Conservation (phyloP, 169 alveolate species). For the Plasmodium reichenowi region DNA sequence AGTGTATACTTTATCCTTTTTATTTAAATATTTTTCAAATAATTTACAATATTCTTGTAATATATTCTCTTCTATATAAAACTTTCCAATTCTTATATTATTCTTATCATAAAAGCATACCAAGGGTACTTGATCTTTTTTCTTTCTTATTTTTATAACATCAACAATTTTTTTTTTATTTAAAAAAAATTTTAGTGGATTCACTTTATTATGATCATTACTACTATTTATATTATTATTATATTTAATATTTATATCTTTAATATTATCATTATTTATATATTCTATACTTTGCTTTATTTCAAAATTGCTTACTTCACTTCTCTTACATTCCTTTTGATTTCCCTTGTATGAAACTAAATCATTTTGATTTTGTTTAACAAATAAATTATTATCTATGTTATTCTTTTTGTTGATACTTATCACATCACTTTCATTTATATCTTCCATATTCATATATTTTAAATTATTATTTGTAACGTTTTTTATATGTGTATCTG, state of each 20-base stretch:
- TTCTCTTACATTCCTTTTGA: neutral
- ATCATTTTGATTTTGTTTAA: neutral
- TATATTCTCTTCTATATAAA: conserved; percentile 18
- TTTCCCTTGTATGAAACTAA: neutral
- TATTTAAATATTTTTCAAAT: conserved; percentile 1
- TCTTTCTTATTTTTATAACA: conserved; percentile 24
- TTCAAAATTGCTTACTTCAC: neutral
- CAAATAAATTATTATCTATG: neutral
- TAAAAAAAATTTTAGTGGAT: neutral
- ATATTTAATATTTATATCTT: neutral
- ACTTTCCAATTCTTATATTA: conserved; percentile 10
- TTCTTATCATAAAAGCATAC: conserved; percentile 30
- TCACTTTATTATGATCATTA: neutral
- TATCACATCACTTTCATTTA: neutral
- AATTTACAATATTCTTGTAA: conserved; percentile 30
- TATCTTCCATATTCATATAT: neutral
- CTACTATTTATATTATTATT: neutral
- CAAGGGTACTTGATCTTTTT: neutral
- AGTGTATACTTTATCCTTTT: neutral
- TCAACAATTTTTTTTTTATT: conserved; percentile 5
- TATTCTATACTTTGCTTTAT: neutral
- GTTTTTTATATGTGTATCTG: neutral
- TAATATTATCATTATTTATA: too few relatives aligned
- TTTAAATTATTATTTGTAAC: conserved; percentile 3
- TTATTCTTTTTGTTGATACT: neutral